Evolutionary conservation across 192 early-diverging fungal species (phyloP).

Genomic region (Chytriomyces sp.): DNA sequence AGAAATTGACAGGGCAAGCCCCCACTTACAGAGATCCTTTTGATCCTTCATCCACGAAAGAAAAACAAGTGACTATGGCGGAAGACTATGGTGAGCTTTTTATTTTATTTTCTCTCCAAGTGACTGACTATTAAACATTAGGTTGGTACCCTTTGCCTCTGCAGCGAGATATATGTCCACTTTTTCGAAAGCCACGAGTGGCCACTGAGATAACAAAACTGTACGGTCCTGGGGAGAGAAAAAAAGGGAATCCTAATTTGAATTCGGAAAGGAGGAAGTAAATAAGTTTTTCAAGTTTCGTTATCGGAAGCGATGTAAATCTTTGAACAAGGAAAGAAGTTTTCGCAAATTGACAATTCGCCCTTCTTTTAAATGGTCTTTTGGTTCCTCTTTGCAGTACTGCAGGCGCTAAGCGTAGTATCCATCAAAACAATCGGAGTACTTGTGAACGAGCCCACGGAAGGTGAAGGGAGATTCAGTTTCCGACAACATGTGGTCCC

Average conservation of each 20-base stretch:
- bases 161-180: constrained; percentile 9
- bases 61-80: constrained; percentile 11
- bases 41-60: background rate
- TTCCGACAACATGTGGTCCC: too few species aligned
- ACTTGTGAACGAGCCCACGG: too few species aligned
- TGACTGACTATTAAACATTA: background rate
- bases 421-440: too few species aligned
- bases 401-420: too few species aligned
- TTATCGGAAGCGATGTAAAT: too few species aligned
- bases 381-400: too few species aligned
- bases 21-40: constrained; percentile 9
- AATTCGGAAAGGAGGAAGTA: background rate
- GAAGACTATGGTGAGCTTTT: constrained; percentile 2
- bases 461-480: too few species aligned
- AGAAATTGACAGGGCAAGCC: background rate
- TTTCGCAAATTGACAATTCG: too few species aligned
- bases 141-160: constrained; percentile 14
- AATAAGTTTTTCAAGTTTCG: background rate
- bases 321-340: too few species aligned
- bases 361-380: too few species aligned
- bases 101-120: background rate
- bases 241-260: background rate
- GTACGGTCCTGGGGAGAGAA: constrained; percentile 2
- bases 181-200: constrained; percentile 12
- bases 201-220: constrained; percentile 12